These are phyloP conservation scores for Centaurea solstitialis DNA, from an alignment of 129 eudicot species.

Conservation along the genomic window DNA sequence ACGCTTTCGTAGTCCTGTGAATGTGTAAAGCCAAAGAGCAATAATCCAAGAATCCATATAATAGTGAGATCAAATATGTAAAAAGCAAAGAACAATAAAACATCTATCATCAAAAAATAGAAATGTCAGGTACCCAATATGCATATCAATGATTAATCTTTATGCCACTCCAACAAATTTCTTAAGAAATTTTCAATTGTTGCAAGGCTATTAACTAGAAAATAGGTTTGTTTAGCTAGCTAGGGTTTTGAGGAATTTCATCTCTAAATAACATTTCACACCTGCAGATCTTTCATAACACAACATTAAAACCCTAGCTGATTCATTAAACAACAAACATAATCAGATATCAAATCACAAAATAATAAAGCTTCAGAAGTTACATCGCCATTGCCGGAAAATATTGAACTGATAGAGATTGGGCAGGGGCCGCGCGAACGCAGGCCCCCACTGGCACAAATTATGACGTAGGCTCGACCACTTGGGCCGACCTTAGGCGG, in stretches of 20 bases:
- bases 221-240: neutral
- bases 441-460: neutral
- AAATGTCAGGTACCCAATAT: too few species aligned
- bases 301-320: too few species aligned
- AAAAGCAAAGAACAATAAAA: neutral
- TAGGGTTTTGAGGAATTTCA: neutral
- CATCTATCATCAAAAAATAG: neutral
- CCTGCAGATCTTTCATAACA: too few species aligned
- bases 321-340: too few species aligned
- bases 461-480: slow-evolving; percentile 6
- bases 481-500: slow-evolving; percentile 22
- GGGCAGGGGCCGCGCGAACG: neutral
- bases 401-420: neutral
- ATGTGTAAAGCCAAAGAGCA: neutral
- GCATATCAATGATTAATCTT: too few species aligned
- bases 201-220: neutral
- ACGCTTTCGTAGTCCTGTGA: neutral
- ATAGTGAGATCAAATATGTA: neutral
- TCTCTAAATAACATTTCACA: neutral
- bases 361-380: too few species aligned
- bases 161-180: too few species aligned
- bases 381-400: too few species aligned
- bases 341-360: too few species aligned
- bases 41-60: too few species aligned
- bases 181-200: neutral